Percentiles rank a stretch among this genome's conserved stretches.
phyloP scores from a whole-genome alignment of 805 yeast genomes.

The Naumovozyma dairenensis region DNA sequence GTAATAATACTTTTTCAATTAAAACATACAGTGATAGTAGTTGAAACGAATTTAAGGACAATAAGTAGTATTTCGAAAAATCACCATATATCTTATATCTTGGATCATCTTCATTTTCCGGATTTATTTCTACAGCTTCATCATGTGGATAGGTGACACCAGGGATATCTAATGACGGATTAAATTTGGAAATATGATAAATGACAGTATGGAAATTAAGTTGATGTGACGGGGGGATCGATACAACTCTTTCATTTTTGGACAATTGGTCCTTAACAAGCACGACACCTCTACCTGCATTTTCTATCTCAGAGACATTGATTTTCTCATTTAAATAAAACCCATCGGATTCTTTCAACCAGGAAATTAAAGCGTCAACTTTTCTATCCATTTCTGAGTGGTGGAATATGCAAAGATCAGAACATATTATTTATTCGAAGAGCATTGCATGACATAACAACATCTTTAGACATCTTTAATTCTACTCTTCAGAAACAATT shows the following conservation, averaged over 20 bases:
- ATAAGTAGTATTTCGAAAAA: constrained; percentile 29
- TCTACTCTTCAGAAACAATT: too few species aligned
- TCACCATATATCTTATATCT: constrained; percentile 26
- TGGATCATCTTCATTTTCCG: constrained; percentile 10
- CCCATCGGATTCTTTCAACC: constrained; percentile 26
- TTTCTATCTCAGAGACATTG: constrained; percentile 32
- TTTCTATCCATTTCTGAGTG: constrained; percentile 10
- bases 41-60: constrained; percentile 48
- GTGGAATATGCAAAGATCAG: too few species aligned
- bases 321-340: constrained; percentile 34
- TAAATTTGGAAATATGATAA: constrained; percentile 33
- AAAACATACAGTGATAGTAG: constrained; percentile 38
- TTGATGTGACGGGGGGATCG: constrained; percentile 48
- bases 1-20: constrained; percentile 23
- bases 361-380: constrained; percentile 18
- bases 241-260: constrained; percentile 37
- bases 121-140: constrained; percentile 1
- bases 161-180: constrained; percentile 15
- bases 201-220: constrained; percentile 48
- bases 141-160: constrained; percentile 5
- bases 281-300: constrained; percentile 57
- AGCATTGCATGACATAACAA: too few species aligned
- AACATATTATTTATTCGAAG: too few species aligned
- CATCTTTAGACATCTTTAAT: too few species aligned
- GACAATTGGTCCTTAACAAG: constrained; percentile 31